These are phyloP conservation scores for Epichloe glyceriae DNA, from an alignment of 2,329 filamentous ascomycete species.

Conservation along the genomic window DNA sequence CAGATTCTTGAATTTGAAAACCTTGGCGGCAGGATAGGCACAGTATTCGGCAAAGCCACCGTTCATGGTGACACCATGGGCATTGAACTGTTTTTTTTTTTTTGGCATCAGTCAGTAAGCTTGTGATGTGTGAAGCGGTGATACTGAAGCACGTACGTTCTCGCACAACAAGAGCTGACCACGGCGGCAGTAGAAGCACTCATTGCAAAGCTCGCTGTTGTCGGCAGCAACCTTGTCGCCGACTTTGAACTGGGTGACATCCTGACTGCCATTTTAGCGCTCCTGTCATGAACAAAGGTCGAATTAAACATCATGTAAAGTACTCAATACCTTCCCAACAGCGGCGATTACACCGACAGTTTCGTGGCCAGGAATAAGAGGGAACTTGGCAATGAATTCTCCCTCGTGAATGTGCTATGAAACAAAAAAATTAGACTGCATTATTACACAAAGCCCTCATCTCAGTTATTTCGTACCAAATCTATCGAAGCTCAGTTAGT, in stretches of 20 bases:
- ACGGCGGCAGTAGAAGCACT: conserved; percentile 62
- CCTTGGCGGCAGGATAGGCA: conserved; percentile 37
- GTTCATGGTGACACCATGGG: conserved; percentile 53
- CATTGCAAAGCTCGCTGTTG: conserved; percentile 54
- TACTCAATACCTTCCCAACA: conserved; percentile 27
- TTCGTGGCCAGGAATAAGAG: conserved; percentile 55
- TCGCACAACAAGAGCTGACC: conserved; percentile 57
- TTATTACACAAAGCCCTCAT: neutral
- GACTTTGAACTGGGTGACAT: conserved; percentile 46
- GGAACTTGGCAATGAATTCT: conserved; percentile 52
- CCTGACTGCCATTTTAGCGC: conserved; percentile 14
- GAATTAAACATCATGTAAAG: too few relatives aligned
- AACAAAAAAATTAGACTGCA: neutral
- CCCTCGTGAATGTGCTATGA: conserved; percentile 49
- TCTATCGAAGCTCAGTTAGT: conserved; percentile 17
- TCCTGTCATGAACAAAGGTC: neutral
- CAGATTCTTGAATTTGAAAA: conserved; percentile 54
- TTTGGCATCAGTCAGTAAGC: neutral
- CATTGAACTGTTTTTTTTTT: conserved; percentile 35
- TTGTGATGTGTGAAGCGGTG: neutral
- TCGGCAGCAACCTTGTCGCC: conserved; percentile 53
- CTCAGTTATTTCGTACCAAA: conserved; percentile 17
- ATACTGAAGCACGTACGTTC: conserved; percentile 24
- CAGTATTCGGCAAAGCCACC: conserved; percentile 63
- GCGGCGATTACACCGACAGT: conserved; percentile 53